phyloP scores from a whole-genome alignment of 1,284 basidiomycete species.

The Trichosporon sp. region DNA sequence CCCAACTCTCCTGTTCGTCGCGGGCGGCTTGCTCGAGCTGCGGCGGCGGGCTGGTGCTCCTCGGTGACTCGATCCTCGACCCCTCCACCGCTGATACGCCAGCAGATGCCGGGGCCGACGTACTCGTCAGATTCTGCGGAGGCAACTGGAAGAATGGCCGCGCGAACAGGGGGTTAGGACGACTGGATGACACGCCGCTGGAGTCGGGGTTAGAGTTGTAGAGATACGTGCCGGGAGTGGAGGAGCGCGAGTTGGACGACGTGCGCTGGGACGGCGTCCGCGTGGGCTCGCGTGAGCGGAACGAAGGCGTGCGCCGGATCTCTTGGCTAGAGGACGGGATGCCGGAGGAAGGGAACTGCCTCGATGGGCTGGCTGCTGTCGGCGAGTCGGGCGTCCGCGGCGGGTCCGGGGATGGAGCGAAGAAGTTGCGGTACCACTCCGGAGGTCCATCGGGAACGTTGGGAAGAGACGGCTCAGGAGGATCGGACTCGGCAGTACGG shows the following conservation, averaged over 20 bases:
- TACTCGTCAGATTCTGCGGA: neutral
- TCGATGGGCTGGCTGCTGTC: neutral
- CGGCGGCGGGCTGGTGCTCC: constrained; percentile 4
- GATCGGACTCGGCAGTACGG: neutral
- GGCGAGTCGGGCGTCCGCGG: neutral
- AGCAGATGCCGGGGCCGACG: neutral
- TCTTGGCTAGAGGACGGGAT: neutral
- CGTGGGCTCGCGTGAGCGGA: neutral
- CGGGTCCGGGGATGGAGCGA: constrained; percentile 4
- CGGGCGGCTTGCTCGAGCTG: constrained; percentile 1
- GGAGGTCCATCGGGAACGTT: neutral
- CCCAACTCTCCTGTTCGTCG: constrained; percentile 3
- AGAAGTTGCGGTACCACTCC: constrained; percentile 16
- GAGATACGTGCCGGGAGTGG: neutral
- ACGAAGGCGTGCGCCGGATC: constrained; percentile 1
- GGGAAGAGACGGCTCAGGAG: neutral
- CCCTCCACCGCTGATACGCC: neutral
- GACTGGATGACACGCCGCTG: neutral
- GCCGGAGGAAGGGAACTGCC: neutral
- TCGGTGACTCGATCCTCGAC: neutral
- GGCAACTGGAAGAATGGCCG: constrained; percentile 9
- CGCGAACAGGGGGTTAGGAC: constrained; percentile 1
- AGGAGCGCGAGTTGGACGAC: neutral
- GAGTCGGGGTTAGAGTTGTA: neutral
- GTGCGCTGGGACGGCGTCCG: neutral